Evolutionary conservation across 164 flowering plant genomes (phyloP).

Genomic region (Paratinospora sagittata): DNA sequence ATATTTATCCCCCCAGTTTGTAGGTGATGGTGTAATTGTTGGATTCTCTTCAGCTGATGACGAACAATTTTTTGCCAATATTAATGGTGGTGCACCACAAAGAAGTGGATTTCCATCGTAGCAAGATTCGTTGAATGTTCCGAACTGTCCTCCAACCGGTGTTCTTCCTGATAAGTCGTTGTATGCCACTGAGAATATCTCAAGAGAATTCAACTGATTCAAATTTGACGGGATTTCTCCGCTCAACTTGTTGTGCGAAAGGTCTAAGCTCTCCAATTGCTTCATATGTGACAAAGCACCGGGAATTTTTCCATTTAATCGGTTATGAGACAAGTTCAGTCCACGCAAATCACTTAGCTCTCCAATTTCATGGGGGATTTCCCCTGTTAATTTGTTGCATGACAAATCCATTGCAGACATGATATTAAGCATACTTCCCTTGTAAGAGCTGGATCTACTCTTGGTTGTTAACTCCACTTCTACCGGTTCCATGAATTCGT

Average conservation of each 20-base stretch:
- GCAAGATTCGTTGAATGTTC: background rate
- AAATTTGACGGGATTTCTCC: background rate
- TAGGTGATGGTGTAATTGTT: too few relatives aligned
- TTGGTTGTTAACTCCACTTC: background rate
- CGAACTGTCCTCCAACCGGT: background rate
- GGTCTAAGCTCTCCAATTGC: background rate
- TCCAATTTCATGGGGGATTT: background rate
- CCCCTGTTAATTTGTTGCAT: too few relatives aligned
- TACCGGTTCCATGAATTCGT: background rate
- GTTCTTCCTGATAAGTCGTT: background rate
- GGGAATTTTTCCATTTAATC: background rate
- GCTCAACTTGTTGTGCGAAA: background rate
- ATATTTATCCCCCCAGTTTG: background rate
- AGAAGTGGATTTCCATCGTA: background rate
- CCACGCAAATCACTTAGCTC: background rate
- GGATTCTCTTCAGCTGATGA: too few relatives aligned
- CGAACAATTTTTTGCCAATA: background rate
- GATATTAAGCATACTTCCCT: too few relatives aligned
- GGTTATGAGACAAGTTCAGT: background rate
- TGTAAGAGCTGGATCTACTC: too few relatives aligned
- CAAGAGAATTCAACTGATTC: background rate
- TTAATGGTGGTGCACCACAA: background rate
- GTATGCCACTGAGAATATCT: background rate
- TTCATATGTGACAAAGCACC: background rate
- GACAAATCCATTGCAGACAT: too few relatives aligned